phyloP scores from a whole-genome alignment of 495 filamentous ascomycete species.

The Pseudoneurospora amorphoporcata region DNA sequence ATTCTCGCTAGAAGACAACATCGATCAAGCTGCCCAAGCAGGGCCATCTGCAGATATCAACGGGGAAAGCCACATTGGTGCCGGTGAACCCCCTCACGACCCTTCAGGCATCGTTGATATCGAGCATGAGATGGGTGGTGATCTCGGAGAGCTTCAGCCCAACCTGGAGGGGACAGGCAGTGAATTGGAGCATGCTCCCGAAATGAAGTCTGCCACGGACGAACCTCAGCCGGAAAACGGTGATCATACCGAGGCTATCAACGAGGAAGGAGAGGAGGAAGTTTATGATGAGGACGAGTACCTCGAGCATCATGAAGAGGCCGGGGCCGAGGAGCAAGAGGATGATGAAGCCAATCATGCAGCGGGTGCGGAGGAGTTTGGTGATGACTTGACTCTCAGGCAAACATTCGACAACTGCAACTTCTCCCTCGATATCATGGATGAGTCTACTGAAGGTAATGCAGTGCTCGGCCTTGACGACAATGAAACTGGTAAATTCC shows the following conservation, averaged over 20 bases:
- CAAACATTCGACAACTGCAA: not conserved
- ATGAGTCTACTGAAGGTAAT: not conserved
- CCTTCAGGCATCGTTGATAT: not conserved
- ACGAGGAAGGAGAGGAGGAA: not conserved
- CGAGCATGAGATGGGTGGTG: not conserved
- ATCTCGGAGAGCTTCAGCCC: not conserved
- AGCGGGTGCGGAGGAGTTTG: not conserved
- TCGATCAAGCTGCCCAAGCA: not conserved
- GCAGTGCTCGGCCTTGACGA: not conserved
- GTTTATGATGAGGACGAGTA: not conserved
- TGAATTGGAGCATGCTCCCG: not conserved
- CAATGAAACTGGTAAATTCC: constrained; percentile 17
- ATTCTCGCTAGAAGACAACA: not conserved
- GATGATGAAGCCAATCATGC: not conserved
- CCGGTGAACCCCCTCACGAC: not conserved
- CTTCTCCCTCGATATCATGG: constrained; percentile 1
- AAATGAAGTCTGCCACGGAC: not conserved
- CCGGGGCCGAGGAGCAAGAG: not conserved
- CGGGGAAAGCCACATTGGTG: not conserved
- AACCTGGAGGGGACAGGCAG: not conserved
- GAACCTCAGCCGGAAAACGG: not conserved
- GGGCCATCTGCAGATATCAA: not conserved
- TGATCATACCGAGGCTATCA: not conserved
- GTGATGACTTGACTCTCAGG: not conserved
- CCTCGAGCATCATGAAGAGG: not conserved